Percentiles rank a stretch among this genome's conserved stretches.
These are phyloP conservation scores for Zymoseptoria passerinii DNA, from an alignment of 2,329 filamentous ascomycete genomes.

Conservation along the genomic window DNA sequence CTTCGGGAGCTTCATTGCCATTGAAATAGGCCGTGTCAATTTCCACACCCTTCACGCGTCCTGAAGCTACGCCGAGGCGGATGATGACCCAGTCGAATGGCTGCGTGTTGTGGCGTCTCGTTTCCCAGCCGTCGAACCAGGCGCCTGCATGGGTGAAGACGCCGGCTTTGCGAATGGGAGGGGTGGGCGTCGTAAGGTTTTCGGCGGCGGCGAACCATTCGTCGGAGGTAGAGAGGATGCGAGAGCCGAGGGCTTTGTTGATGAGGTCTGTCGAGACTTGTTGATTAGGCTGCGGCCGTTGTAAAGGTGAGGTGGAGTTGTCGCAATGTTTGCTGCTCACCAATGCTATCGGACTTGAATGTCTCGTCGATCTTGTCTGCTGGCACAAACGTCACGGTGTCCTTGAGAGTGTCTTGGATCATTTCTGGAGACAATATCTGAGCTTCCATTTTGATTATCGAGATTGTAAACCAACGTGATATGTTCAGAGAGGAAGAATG, in stretches of 20 bases:
- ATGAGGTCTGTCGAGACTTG: constrained; percentile 39
- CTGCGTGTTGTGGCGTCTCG: constrained; percentile 50
- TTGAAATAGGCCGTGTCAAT: constrained; percentile 75
- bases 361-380: constrained; percentile 45
- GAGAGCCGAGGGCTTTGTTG: constrained; percentile 43
- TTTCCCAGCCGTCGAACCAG: constrained; percentile 60
- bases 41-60: constrained; percentile 65
- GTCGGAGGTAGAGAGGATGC: constrained; percentile 49
- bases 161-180: constrained; percentile 49
- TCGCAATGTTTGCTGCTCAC: constrained; percentile 21
- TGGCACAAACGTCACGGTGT: constrained; percentile 31
- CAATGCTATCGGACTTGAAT: constrained; percentile 48
- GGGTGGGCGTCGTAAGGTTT: constrained; percentile 51
- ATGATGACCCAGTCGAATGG: constrained; percentile 54
- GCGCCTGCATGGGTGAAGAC: constrained; percentile 53
- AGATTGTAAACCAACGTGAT: background rate
- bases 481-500: background rate
- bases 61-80: constrained; percentile 55
- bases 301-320: background rate
- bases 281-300: constrained; percentile 12
- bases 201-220: constrained; percentile 54
- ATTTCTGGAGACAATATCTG: constrained; percentile 27
- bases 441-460: constrained; percentile 19
- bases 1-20: constrained; percentile 72
- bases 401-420: constrained; percentile 22